Percentiles rank a stretch among this genome's conserved stretches.
phyloP scores from a whole-genome alignment of 2,329 filamentous ascomycete species.

The Paecilomyces formosus region DNA sequence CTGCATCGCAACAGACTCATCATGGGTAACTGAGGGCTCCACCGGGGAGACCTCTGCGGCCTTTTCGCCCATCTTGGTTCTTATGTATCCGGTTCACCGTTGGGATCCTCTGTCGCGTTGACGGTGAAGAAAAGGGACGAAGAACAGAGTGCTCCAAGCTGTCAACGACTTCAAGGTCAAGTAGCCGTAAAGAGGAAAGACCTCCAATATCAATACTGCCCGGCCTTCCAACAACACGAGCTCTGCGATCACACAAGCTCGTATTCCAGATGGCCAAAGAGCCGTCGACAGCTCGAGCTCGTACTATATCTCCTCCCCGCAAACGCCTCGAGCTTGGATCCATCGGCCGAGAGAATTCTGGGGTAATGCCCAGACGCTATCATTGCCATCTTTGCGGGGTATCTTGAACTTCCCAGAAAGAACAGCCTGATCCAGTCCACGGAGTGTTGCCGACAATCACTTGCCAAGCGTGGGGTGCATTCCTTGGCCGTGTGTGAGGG shows the following conservation, averaged over 20 bases:
- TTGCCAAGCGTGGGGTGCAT: background rate
- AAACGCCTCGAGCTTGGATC: background rate
- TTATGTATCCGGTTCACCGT: background rate
- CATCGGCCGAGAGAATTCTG: background rate
- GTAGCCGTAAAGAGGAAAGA: background rate
- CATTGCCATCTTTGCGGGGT: background rate
- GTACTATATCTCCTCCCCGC: background rate
- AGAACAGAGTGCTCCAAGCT: background rate
- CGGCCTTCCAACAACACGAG: background rate
- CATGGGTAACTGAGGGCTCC: constrained; percentile 17
- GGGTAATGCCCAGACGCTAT: background rate
- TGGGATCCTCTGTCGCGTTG: background rate
- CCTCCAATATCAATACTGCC: background rate
- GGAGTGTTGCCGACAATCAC: background rate
- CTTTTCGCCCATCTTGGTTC: constrained; percentile 8
- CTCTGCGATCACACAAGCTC: background rate
- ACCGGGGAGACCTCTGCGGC: constrained; percentile 10
- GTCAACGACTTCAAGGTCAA: background rate
- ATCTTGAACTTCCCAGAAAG: background rate
- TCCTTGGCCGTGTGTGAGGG: background rate
- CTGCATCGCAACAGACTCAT: constrained; percentile 16
- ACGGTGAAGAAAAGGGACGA: background rate
- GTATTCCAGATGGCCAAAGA: background rate
- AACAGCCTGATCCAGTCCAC: background rate
- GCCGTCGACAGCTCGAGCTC: background rate